These are phyloP conservation scores for Boechera divaricarpa DNA, from an alignment of 345 rosid genomes.

Conservation along the genomic window DNA sequence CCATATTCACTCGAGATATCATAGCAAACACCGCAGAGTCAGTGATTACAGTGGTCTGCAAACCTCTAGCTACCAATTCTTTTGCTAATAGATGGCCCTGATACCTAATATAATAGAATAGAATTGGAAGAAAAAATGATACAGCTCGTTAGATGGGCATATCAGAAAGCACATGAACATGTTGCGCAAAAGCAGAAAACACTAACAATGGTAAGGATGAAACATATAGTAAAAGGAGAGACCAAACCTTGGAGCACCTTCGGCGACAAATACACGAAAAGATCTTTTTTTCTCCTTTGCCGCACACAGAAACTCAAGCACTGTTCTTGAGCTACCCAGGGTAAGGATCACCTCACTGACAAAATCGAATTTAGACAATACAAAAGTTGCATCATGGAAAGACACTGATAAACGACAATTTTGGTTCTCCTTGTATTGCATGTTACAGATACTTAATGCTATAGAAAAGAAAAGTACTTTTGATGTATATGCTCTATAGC, in stretches of 20 bases:
- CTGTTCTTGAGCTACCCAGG: conserved; percentile 95
- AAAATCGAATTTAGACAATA: conserved; percentile 28
- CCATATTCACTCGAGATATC: conserved; percentile 98
- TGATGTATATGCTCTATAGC: conserved; percentile 99
- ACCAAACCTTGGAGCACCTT: conserved; percentile 97
- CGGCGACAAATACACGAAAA: conserved; percentile 93
- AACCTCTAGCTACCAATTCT: conserved; percentile 89
- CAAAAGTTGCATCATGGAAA: neutral
- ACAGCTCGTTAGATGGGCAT: conserved; percentile 14
- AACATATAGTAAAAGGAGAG: conserved; percentile 8
- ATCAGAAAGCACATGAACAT: neutral
- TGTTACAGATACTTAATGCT: conserved; percentile 2
- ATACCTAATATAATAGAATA: conserved; percentile 57
- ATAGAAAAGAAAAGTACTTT: conserved; percentile 57
- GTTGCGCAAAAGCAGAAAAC: conserved; percentile 11
- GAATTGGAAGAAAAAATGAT: neutral
- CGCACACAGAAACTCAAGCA: conserved; percentile 91
- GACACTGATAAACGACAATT: neutral
- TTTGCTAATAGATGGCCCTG: conserved; percentile 94
- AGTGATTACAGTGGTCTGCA: conserved; percentile 90
- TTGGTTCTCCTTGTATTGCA: conserved; percentile 10
- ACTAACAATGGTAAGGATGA: conserved; percentile 4
- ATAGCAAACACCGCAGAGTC: conserved; percentile 99
- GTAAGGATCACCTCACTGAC: conserved; percentile 97
- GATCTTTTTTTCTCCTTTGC: conserved; percentile 98